Evolutionary conservation across 2,329 filamentous ascomycete genomes (phyloP).

Genomic region (Exophiala mesophila): DNA sequence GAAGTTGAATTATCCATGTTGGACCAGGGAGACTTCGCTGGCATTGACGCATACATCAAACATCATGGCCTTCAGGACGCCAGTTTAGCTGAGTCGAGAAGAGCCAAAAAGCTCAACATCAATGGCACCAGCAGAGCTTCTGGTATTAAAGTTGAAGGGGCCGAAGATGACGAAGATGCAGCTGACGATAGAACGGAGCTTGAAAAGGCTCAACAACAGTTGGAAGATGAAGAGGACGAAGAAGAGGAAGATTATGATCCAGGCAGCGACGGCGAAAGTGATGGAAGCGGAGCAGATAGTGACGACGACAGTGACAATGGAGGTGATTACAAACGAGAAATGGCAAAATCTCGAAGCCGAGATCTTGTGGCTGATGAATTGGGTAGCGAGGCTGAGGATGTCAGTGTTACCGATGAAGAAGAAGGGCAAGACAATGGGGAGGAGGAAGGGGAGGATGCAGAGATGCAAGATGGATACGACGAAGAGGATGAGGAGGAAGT

Average conservation of each 20-base stretch:
- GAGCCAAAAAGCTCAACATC: slow-evolving; percentile 55
- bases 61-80: slow-evolving; percentile 58
- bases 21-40: slow-evolving; percentile 58
- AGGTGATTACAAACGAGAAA: slow-evolving; percentile 27
- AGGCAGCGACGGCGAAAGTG: slow-evolving; percentile 45
- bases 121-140: slow-evolving; percentile 7
- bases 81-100: slow-evolving; percentile 55
- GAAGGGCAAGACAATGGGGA: slow-evolving; percentile 16
- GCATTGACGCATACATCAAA: slow-evolving; percentile 60
- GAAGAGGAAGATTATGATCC: slow-evolving; percentile 50
- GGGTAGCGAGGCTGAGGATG: slow-evolving; percentile 41
- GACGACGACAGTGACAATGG: slow-evolving; percentile 38
- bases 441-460: slow-evolving; percentile 13
- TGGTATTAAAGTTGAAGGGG: slow-evolving; percentile 4
- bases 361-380: slow-evolving; percentile 40
- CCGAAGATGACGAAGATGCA: slow-evolving; percentile 27
- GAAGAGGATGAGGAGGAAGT: slow-evolving; percentile 11
- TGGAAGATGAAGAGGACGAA: slow-evolving; percentile 40
- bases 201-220: slow-evolving; percentile 53
- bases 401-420: slow-evolving; percentile 27
- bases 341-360: slow-evolving; percentile 30
- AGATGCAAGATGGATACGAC: slow-evolving; percentile 8
- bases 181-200: slow-evolving; percentile 53
- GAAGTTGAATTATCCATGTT: slow-evolving; percentile 63
- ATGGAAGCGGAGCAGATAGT: slow-evolving; percentile 42